Percentiles rank a stretch among this genome's conserved stretches.
Conservation (phyloP, 768 basidiomycete species). For the Rhodotorula graminis region DNA sequence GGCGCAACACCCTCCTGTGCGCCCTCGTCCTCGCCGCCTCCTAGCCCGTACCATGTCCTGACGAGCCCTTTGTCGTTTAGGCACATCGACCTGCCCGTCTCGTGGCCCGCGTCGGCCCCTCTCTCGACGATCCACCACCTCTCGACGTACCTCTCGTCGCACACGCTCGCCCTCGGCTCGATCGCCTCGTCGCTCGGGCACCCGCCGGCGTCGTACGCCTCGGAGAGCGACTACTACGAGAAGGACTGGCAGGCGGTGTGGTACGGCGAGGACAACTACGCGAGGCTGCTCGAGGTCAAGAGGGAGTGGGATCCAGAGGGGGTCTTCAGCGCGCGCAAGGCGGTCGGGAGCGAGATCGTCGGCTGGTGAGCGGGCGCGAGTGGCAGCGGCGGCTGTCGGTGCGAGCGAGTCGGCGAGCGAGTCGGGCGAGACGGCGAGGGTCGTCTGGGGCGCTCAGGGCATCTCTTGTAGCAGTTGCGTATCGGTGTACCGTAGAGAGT, state of each 20-base stretch:
- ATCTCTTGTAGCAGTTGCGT: too few species aligned
- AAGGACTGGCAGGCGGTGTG: conserved; percentile 10
- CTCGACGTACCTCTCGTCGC: conserved; percentile 3
- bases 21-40: background rate
- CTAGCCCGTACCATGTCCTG: background rate
- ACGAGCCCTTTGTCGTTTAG: background rate
- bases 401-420: too few species aligned
- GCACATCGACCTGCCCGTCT: conserved; percentile 18
- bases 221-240: conserved; percentile 15
- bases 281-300: conserved; percentile 6
- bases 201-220: conserved; percentile 1
- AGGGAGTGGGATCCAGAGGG: conserved; percentile 14
- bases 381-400: too few species aligned
- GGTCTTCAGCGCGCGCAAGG: conserved; percentile 9
- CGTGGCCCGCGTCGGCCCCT: background rate
- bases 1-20: conserved; percentile 15
- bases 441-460: too few species aligned
- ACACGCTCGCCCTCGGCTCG: conserved; percentile 14
- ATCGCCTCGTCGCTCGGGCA: conserved; percentile 1
- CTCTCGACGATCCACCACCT: background rate
- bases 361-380: background rate
- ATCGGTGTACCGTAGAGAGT: too few species aligned
- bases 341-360: conserved; percentile 10
- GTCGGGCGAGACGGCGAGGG: too few species aligned
- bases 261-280: conserved; percentile 17